Conservation (phyloP, 2,329 filamentous ascomycete species). For the Pyrenochaeta sp. region DNA sequence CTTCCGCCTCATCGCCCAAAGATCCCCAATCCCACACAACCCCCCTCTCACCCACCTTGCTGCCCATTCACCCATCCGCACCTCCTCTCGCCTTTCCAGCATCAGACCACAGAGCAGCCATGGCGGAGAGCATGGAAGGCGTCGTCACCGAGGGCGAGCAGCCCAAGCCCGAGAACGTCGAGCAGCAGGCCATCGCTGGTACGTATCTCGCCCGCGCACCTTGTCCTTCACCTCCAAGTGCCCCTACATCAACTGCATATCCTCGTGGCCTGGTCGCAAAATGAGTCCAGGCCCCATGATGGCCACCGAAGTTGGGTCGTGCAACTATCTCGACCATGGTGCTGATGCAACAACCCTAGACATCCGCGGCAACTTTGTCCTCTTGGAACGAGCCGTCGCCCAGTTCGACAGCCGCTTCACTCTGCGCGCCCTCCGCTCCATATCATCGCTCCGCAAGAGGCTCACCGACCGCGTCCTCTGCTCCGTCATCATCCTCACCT, state of each 20-base stretch:
- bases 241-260: slow-evolving; percentile 29
- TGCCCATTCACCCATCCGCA: slow-evolving; percentile 17
- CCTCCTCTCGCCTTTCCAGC: slow-evolving; percentile 18
- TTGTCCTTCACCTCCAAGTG: slow-evolving; percentile 31
- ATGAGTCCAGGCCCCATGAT: slow-evolving; percentile 42
- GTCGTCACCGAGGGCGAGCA: slow-evolving; percentile 52
- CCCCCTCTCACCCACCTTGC: slow-evolving; percentile 12
- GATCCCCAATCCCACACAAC: slow-evolving; percentile 31
- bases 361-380: slow-evolving; percentile 91
- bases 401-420: slow-evolving; percentile 96
- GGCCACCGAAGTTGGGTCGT: slow-evolving; percentile 35
- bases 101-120: slow-evolving; percentile 34
- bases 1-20: slow-evolving; percentile 25
- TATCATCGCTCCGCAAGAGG: slow-evolving; percentile 93
- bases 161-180: slow-evolving; percentile 50
- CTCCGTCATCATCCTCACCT: slow-evolving; percentile 82
- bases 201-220: slow-evolving; percentile 23
- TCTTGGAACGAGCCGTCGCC: slow-evolving; percentile 89
- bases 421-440: slow-evolving; percentile 89
- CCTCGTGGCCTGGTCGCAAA: slow-evolving; percentile 25
- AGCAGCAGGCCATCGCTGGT: slow-evolving; percentile 51
- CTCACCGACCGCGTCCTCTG: slow-evolving; percentile 82
- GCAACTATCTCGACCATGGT: slow-evolving; percentile 36
- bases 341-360: slow-evolving; percentile 64
- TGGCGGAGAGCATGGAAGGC: slow-evolving; percentile 61